A percentile compares a stretch with the other conserved stretches of the same genome.
Evolutionary conservation across 2,329 filamentous ascomycete genomes (phyloP).

Genomic region (Helotiales sp.): DNA sequence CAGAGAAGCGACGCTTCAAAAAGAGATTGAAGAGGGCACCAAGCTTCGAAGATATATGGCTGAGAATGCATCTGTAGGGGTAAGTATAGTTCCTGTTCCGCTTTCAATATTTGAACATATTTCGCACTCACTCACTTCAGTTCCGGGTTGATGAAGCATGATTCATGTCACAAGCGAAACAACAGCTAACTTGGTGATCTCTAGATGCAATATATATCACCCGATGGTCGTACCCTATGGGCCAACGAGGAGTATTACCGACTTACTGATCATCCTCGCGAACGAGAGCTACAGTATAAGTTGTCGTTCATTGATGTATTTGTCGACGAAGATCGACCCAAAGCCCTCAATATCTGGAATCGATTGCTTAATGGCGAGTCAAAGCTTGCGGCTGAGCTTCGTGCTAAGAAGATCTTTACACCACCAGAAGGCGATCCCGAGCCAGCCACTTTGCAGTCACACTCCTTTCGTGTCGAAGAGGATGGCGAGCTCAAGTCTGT

Average conservation of each 20-base stretch:
- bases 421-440: slow-evolving; percentile 30
- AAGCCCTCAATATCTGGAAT: slow-evolving; percentile 23
- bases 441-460: slow-evolving; percentile 24
- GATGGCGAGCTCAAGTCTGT: slow-evolving; percentile 26
- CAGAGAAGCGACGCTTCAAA: slow-evolving; percentile 21
- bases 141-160: too few species aligned
- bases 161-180: neutral
- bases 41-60: slow-evolving; percentile 32
- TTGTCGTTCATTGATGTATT: slow-evolving; percentile 27
- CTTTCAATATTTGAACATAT: neutral
- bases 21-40: slow-evolving; percentile 20
- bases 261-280: slow-evolving; percentile 22
- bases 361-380: slow-evolving; percentile 19
- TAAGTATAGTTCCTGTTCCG: neutral
- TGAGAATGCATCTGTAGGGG: slow-evolving; percentile 30
- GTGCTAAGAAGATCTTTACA: slow-evolving; percentile 28
- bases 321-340: slow-evolving; percentile 24
- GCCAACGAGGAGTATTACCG: slow-evolving; percentile 32
- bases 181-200: neutral
- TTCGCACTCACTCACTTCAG: too few species aligned
- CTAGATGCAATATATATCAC: slow-evolving; percentile 26
- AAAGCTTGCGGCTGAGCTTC: slow-evolving; percentile 26
- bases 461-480: slow-evolving; percentile 26
- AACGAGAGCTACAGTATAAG: slow-evolving; percentile 15
- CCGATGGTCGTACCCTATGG: slow-evolving; percentile 28